These are phyloP conservation scores for Pestalotiopsis sp. DNA, from an alignment of 2,329 filamentous ascomycete species.

Conservation along the genomic window DNA sequence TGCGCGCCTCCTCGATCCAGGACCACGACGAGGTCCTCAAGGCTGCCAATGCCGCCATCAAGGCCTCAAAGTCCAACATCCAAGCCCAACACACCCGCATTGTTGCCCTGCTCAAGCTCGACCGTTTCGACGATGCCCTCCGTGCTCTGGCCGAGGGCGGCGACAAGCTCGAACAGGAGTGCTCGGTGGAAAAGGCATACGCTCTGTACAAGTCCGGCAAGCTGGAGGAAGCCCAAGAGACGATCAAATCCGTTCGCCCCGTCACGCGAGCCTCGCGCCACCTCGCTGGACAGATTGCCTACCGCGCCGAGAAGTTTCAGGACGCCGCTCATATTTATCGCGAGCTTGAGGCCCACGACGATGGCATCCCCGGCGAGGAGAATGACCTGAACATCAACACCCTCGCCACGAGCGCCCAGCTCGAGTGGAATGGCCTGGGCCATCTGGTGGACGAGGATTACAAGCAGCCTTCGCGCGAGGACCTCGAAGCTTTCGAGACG, in stretches of 20 bases:
- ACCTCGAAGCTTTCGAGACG: constrained; percentile 77
- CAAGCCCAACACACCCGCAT: constrained; percentile 70
- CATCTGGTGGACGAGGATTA: constrained; percentile 52
- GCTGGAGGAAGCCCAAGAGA: constrained; percentile 62
- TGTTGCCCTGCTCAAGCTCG: constrained; percentile 78
- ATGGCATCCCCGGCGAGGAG: constrained; percentile 59
- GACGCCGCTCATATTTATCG: constrained; percentile 67
- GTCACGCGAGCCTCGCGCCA: constrained; percentile 46
- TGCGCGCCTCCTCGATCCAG: constrained; percentile 58
- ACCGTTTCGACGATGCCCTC: constrained; percentile 79
- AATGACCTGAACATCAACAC: constrained; percentile 78
- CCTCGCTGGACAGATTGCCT: constrained; percentile 68
- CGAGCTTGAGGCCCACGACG: constrained; percentile 50
- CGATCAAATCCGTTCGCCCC: constrained; percentile 36
- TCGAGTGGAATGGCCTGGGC: constrained; percentile 67
- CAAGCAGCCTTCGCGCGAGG: constrained; percentile 59
- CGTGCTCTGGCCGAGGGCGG: constrained; percentile 68
- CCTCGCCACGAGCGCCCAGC: constrained; percentile 72
- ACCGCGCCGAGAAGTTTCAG: constrained; percentile 74
- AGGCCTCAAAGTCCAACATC: constrained; percentile 56
- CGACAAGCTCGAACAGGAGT: constrained; percentile 60
- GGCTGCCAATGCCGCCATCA: constrained; percentile 63
- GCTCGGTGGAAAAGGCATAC: constrained; percentile 74
- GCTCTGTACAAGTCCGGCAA: constrained; percentile 81
- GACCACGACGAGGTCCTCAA: constrained; percentile 77